A percentile compares a stretch with the other conserved stretches of the same genome.
These are phyloP conservation scores for Saturnispora silvae DNA, from an alignment of 805 yeast genomes.

Conservation along the genomic window DNA sequence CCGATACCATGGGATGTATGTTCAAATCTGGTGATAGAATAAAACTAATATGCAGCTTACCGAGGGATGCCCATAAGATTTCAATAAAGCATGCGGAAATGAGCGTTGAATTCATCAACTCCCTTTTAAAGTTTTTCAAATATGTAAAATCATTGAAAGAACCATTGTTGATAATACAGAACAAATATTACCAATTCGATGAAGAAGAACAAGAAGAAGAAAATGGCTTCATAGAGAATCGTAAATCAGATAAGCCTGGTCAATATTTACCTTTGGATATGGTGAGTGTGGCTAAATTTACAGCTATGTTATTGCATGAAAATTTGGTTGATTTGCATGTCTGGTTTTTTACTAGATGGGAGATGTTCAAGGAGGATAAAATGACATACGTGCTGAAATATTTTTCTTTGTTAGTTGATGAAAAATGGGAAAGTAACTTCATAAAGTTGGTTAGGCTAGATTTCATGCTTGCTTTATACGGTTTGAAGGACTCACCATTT, in stretches of 20 bases:
- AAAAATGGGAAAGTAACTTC: conserved; percentile 37
- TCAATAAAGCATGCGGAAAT: conserved; percentile 53
- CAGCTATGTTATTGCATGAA: conserved; percentile 41
- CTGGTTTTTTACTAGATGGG: conserved; percentile 46
- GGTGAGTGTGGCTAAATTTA: conserved; percentile 20
- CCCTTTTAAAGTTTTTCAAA: conserved; percentile 58
- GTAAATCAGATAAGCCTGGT: conserved; percentile 11
- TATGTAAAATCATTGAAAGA: conserved; percentile 44
- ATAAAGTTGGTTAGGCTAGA: conserved; percentile 59
- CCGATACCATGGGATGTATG: conserved; percentile 40
- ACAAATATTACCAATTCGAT: no score
- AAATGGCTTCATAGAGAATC: no score
- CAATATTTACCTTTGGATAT: conserved; percentile 8
- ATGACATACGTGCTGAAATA: conserved; percentile 57
- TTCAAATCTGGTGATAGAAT: conserved; percentile 57
- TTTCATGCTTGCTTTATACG: conserved; percentile 49
- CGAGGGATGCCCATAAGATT: conserved; percentile 52
- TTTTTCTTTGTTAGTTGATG: conserved; percentile 56
- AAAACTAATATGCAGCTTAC: conserved; percentile 44
- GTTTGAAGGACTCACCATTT: conserved; percentile 41
- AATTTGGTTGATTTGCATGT: conserved; percentile 57
- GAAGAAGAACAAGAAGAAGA: no score
- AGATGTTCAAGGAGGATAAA: conserved; percentile 49
- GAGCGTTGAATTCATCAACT: conserved; percentile 54
- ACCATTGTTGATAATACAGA: conserved; percentile 20